Percentiles rank a stretch among this genome's conserved stretches.
Conservation (phyloP, 345 rosid genomes). For the Isatis tinctoria region DNA sequence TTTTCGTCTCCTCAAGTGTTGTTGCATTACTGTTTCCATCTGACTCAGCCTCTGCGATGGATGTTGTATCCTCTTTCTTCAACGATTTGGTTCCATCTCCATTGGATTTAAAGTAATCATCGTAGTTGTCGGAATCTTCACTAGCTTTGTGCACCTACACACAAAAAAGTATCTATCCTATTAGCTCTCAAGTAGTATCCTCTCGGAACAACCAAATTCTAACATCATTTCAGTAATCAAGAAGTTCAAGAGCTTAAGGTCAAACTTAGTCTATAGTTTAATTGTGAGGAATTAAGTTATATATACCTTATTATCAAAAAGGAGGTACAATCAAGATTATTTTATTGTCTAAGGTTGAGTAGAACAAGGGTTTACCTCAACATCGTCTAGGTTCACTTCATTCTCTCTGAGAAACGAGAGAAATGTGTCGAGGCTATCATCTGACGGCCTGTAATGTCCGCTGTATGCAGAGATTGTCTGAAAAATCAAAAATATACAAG, state of each 20-base stretch:
- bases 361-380: conserved; percentile 48
- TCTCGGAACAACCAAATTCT: neutral
- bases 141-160: conserved; percentile 54
- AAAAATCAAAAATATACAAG: conserved; percentile 8
- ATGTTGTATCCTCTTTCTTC: conserved; percentile 20
- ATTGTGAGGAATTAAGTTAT: too few relatives aligned
- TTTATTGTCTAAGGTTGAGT: neutral
- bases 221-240: neutral
- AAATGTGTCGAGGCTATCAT: conserved; percentile 59
- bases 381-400: conserved; percentile 59
- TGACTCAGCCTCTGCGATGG: conserved; percentile 26
- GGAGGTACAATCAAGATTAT: neutral
- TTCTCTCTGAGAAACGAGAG: conserved; percentile 59
- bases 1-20: conserved; percentile 12
- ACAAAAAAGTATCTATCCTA: neutral
- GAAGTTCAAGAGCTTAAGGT: too few relatives aligned
- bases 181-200: neutral
- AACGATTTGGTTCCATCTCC: conserved; percentile 27
- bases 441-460: conserved; percentile 89
- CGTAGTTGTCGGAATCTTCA: conserved; percentile 63
- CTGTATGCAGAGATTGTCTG: conserved; percentile 89
- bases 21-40: conserved; percentile 19
- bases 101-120: conserved; percentile 28
- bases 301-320: neutral
- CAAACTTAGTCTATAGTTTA: too few relatives aligned